Percentiles rank a stretch among this genome's conserved stretches.
Conservation (phyloP, 441 rosid species). For the Melastoma candidum region DNA sequence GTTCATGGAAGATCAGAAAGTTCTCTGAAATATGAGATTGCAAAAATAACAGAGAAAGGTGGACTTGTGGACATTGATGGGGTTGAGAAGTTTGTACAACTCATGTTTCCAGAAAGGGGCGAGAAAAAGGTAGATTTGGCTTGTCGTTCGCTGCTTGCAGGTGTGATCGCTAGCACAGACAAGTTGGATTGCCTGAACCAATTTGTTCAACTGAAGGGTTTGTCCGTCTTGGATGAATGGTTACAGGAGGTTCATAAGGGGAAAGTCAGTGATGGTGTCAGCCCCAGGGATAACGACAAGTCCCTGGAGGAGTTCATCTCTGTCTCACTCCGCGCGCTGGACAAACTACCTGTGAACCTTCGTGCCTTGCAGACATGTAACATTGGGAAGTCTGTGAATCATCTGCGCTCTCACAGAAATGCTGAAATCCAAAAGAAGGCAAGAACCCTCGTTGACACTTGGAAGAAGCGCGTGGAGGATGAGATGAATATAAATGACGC, state of each 20-base stretch:
- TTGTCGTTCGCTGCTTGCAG: slow-evolving; percentile 58
- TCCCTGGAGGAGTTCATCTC: slow-evolving; percentile 71
- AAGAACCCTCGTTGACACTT: slow-evolving; percentile 84
- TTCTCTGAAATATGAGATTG: slow-evolving; percentile 53
- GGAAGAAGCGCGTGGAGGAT: slow-evolving; percentile 97
- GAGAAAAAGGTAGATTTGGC: slow-evolving; percentile 73
- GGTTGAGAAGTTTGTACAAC: slow-evolving; percentile 75
- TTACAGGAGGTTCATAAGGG: slow-evolving; percentile 97
- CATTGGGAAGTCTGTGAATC: slow-evolving; percentile 92
- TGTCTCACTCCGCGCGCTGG: slow-evolving; percentile 78
- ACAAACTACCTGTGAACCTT: slow-evolving; percentile 86
- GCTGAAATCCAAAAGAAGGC: slow-evolving; percentile 89
- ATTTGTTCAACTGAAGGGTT: slow-evolving; percentile 85
- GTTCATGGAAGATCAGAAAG: slow-evolving; percentile 44
- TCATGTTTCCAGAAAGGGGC: slow-evolving; percentile 51
- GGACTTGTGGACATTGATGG: slow-evolving; percentile 70
- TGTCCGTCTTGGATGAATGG: slow-evolving; percentile 92
- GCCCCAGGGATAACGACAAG: slow-evolving; percentile 64
- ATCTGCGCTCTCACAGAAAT: slow-evolving; percentile 70
- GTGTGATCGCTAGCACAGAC: slow-evolving; percentile 78
- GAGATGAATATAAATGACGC: slow-evolving; percentile 67
- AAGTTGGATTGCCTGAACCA: slow-evolving; percentile 66
- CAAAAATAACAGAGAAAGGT: slow-evolving; percentile 72
- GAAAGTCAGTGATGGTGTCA: slow-evolving; percentile 56
- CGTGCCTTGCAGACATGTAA: slow-evolving; percentile 84